phyloP scores from a whole-genome alignment of 768 basidiomycete genomes.

The Wakefieldia striispora region DNA sequence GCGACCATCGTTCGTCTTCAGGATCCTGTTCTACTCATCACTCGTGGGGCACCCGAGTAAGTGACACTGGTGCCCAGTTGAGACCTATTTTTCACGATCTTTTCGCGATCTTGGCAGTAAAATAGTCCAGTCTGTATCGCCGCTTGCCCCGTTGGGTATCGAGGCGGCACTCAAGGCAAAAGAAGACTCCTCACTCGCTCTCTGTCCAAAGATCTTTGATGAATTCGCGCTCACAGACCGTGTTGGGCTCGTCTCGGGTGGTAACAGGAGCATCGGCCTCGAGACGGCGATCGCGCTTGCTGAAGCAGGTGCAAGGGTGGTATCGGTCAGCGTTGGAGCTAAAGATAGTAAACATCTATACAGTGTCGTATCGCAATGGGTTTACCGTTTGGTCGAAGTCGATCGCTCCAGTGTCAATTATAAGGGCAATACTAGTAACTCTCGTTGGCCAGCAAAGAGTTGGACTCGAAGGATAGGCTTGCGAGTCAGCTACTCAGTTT shows the following conservation, averaged over 20 bases:
- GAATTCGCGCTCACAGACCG: conserved; percentile 58
- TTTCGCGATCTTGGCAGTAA: not conserved
- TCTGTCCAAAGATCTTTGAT: conserved; percentile 51
- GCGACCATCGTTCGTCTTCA: no score
- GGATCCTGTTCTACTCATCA: no score
- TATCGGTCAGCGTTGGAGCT: no score
- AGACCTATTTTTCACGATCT: no score
- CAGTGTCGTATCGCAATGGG: no score
- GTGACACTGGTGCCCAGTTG: not conserved
- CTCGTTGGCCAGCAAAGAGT: no score
- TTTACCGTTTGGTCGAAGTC: no score
- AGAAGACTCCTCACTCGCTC: conserved; percentile 30
- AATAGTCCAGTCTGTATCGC: conserved; percentile 44
- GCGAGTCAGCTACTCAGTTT: no score
- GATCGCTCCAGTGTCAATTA: no score
- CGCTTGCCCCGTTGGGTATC: conserved; percentile 62
- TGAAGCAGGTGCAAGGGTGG: conserved; percentile 67
- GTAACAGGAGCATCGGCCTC: conserved; percentile 69
- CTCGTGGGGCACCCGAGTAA: not conserved
- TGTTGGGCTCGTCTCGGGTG: conserved; percentile 63
- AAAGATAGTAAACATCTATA: no score
- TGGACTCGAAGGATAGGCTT: no score
- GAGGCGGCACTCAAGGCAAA: conserved; percentile 51
- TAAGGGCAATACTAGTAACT: no score
- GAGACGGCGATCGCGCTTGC: conserved; percentile 76